Conservation (phyloP, 108 stramenopile species). For the Conticribra weissflogii region DNA sequence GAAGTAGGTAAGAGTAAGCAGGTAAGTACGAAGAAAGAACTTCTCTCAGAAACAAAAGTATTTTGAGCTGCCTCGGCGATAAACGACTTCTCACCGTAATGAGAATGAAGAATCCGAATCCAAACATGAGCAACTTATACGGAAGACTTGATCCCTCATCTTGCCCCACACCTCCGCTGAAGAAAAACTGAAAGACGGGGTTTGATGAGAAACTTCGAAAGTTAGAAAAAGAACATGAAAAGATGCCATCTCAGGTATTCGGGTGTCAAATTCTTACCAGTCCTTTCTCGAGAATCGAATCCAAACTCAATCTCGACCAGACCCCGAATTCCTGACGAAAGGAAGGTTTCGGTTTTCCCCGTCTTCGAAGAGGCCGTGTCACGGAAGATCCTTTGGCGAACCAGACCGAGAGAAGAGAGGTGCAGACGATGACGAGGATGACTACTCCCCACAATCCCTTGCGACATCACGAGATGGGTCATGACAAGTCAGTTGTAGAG, state of each 20-base stretch:
- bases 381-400: background rate
- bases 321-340: background rate
- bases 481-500: background rate
- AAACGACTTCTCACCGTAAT: background rate
- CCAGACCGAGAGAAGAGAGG: conserved; percentile 1
- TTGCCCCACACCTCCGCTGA: background rate
- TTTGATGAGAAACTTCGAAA: background rate
- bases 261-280: background rate
- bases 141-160: background rate
- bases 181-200: background rate
- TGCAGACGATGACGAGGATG: background rate
- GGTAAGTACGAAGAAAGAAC: background rate
- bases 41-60: background rate
- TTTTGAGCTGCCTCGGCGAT: background rate
- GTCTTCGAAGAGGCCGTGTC: background rate
- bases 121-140: background rate
- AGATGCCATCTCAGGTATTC: background rate
- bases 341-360: background rate
- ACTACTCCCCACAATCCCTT: background rate
- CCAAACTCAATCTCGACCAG: background rate
- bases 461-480: conserved; percentile 3
- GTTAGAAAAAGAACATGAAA: background rate
- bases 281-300: background rate
- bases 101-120: background rate
- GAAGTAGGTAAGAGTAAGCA: background rate